These are phyloP conservation scores for Marasmius sp. DNA, from an alignment of 1,284 basidiomycete species.

Conservation along the genomic window DNA sequence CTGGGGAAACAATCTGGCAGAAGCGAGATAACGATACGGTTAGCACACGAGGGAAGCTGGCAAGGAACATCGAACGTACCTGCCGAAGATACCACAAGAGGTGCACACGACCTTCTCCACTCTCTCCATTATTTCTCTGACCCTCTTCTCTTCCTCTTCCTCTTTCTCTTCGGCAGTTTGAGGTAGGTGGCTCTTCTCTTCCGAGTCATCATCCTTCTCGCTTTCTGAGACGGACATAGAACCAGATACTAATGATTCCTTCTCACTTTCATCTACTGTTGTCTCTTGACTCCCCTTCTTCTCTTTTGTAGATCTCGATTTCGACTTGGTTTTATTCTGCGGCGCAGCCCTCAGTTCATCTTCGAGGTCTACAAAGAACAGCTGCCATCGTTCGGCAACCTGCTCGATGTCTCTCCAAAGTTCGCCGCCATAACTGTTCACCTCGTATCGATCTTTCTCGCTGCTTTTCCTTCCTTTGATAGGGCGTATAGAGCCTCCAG, in stretches of 20 bases:
- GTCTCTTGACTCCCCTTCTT: conserved; percentile 19
- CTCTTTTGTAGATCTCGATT: background rate
- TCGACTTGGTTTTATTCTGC: conserved; percentile 5
- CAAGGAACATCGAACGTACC: background rate
- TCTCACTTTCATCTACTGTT: conserved; percentile 29
- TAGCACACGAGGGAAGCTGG: background rate
- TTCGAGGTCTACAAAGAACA: conserved; percentile 11
- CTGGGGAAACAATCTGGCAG: conserved; percentile 5
- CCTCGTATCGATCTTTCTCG: background rate
- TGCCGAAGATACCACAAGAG: conserved; percentile 8
- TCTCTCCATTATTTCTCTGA: conserved; percentile 27
- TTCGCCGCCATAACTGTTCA: background rate
- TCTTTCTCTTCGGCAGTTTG: conserved; percentile 24
- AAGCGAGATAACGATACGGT: background rate
- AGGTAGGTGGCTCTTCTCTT: conserved; percentile 8
- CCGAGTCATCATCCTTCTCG: conserved; percentile 28
- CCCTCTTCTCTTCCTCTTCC: conserved; percentile 29
- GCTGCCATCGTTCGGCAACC: conserved; percentile 7
- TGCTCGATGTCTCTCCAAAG: conserved; percentile 11
- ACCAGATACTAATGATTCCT: conserved; percentile 12
- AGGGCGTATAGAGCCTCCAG: background rate
- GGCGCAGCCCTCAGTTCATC: conserved; percentile 6
- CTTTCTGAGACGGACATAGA: background rate
- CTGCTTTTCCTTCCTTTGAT: background rate
- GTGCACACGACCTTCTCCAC: conserved; percentile 38